phyloP scores from a whole-genome alignment of 202 grass and related monocot genomes.

The Zoysia matrella region DNA sequence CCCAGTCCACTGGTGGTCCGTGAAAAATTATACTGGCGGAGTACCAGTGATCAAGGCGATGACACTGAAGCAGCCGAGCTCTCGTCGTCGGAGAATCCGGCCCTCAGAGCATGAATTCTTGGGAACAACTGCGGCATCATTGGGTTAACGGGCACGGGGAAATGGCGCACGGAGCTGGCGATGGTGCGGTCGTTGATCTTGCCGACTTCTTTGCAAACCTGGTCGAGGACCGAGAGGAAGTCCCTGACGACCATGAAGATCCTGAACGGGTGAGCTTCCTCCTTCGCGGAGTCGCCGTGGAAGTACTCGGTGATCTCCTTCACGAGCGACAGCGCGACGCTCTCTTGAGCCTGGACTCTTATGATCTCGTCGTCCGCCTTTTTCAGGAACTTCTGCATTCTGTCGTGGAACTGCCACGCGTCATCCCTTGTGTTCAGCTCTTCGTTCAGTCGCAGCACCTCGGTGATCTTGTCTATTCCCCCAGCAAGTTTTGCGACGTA shows the following conservation, averaged over 20 bases:
- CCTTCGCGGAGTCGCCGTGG: conserved; percentile 74
- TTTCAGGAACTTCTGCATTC: conserved; percentile 74
- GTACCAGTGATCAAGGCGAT: conserved; percentile 46
- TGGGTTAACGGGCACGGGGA: conserved; percentile 63
- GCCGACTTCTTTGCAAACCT: conserved; percentile 82
- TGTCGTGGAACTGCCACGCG: conserved; percentile 58
- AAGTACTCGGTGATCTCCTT: conserved; percentile 84
- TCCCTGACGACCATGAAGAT: conserved; percentile 89
- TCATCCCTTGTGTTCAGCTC: conserved; percentile 49
- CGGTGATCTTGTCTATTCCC: conserved; percentile 75
- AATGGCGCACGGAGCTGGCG: conserved; percentile 55
- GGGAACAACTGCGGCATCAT: conserved; percentile 73
- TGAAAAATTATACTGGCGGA: conserved; percentile 41
- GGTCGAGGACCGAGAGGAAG: conserved; percentile 70
- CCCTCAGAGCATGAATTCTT: conserved; percentile 57
- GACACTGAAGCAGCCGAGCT: conserved; percentile 59
- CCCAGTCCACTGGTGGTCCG: conserved; percentile 13
- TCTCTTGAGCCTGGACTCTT: conserved; percentile 72
- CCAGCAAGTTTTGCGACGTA: conserved; percentile 62
- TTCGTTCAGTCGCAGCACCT: conserved; percentile 63
- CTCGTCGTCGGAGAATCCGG: conserved; percentile 74
- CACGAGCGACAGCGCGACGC: conserved; percentile 65
- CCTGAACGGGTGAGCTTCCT: conserved; percentile 83
- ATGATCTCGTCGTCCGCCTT: conserved; percentile 75
- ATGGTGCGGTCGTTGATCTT: conserved; percentile 60